Conservation (phyloP, 345 rosid genomes). For the Psidium guajava region DNA sequence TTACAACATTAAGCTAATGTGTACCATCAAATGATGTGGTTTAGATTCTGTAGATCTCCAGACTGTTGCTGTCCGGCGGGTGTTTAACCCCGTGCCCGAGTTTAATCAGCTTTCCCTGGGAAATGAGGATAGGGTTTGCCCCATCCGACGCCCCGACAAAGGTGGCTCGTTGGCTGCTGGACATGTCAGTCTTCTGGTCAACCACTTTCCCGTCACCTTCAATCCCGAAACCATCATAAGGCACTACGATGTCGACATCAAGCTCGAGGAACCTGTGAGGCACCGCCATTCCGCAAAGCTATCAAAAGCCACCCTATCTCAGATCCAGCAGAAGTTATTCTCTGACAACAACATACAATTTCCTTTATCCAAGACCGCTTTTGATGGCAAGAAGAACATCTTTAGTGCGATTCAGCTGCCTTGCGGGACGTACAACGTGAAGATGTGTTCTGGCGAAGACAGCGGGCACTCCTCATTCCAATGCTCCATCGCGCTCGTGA, state of each 20-base stretch:
- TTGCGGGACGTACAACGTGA: slow-evolving; percentile 37
- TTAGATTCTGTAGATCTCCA: background rate
- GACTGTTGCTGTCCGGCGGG: background rate
- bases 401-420: slow-evolving; percentile 54
- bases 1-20: no score
- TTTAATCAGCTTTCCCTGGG: background rate
- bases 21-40: background rate
- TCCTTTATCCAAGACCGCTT: slow-evolving; percentile 53
- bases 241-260: slow-evolving; percentile 64
- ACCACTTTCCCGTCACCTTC: slow-evolving; percentile 50
- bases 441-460: slow-evolving; percentile 35
- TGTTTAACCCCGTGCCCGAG: background rate
- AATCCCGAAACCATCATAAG: slow-evolving; percentile 29
- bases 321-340: slow-evolving; percentile 44
- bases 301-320: slow-evolving; percentile 29
- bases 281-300: slow-evolving; percentile 25
- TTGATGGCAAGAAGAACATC: slow-evolving; percentile 81
- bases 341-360: slow-evolving; percentile 29
- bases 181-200: slow-evolving; percentile 30
- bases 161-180: slow-evolving; percentile 41
- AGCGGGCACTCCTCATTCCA: slow-evolving; percentile 15
- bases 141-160: slow-evolving; percentile 51
- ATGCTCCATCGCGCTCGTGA: slow-evolving; percentile 48
- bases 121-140: slow-evolving; percentile 2
- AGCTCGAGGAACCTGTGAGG: slow-evolving; percentile 12